A percentile compares a stretch with the other conserved stretches of the same genome.
Conservation (phyloP, 257 asterid genomes). For the Penstemon barbatus region DNA sequence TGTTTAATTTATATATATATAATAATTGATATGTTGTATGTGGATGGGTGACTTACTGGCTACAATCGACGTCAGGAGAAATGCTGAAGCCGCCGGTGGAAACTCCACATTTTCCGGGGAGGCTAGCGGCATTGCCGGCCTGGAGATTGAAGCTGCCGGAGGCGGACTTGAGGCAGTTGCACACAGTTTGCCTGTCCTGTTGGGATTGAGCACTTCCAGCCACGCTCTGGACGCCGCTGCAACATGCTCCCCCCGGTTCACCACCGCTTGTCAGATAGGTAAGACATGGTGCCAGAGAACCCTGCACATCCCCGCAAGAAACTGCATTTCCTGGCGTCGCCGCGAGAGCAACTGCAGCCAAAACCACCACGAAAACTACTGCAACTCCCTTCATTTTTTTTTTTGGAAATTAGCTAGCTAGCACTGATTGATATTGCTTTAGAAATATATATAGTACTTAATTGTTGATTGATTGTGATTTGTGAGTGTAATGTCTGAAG, state of each 20-base stretch:
- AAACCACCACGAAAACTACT: conserved; percentile 26
- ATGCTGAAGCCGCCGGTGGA: conserved; percentile 31
- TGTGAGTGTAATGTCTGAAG: background rate
- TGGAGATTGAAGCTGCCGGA: conserved; percentile 38
- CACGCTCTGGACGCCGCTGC: conserved; percentile 42
- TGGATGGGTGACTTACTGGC: conserved; percentile 34
- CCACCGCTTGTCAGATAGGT: conserved; percentile 46
- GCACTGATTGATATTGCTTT: background rate
- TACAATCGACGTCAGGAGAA: conserved; percentile 46
- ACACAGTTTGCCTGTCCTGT: conserved; percentile 52
- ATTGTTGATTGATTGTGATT: background rate
- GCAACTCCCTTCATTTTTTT: conserved; percentile 47
- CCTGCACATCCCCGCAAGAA: conserved; percentile 44
- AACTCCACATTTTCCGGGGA: conserved; percentile 58
- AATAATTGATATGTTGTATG: background rate
- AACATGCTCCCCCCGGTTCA: conserved; percentile 38
- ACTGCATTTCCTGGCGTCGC: conserved; percentile 45
- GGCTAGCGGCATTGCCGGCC: conserved; percentile 47
- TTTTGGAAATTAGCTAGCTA: background rate
- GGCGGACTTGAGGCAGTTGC: conserved; percentile 55
- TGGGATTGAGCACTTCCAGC: conserved; percentile 20
- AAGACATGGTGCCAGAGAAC: conserved; percentile 41
- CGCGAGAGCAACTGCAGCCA: conserved; percentile 34
- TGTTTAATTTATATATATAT: background rate
- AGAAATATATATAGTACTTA: background rate